These are phyloP conservation scores for Bacidia gigantensis DNA, from an alignment of 495 filamentous ascomycete species.

Conservation along the genomic window DNA sequence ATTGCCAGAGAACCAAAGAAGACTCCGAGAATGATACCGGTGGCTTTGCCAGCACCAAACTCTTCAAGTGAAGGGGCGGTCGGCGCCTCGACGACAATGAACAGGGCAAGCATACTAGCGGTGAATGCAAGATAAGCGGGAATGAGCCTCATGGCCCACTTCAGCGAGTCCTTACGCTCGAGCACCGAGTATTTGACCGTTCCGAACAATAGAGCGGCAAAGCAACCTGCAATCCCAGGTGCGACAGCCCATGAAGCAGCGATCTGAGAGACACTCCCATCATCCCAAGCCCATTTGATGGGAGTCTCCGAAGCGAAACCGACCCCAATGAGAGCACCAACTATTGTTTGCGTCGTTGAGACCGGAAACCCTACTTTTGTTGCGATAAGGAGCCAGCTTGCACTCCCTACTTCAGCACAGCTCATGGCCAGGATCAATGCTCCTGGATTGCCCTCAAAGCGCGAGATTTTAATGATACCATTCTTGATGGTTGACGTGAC, in stretches of 20 bases:
- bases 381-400: constrained; percentile 44
- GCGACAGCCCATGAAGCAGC: constrained; percentile 51
- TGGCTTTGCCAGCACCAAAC: constrained; percentile 36
- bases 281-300: constrained; percentile 42
- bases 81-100: constrained; percentile 38
- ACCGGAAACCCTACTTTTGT: constrained; percentile 45
- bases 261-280: constrained; percentile 40
- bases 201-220: constrained; percentile 49
- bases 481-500: constrained; percentile 55
- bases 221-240: constrained; percentile 42
- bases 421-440: constrained; percentile 49
- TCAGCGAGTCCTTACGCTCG: constrained; percentile 42
- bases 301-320: constrained; percentile 45
- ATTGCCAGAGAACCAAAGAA: constrained; percentile 40
- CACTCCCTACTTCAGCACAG: constrained; percentile 45
- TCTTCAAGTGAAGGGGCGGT: constrained; percentile 27
- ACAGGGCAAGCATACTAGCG: constrained; percentile 46
- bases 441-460: constrained; percentile 38
- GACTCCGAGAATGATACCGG: constrained; percentile 44
- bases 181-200: constrained; percentile 51
- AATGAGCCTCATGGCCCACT: constrained; percentile 40
- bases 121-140: constrained; percentile 51
- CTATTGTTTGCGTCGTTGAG: constrained; percentile 51
- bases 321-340: constrained; percentile 49
- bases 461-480: constrained; percentile 42